A percentile compares a stretch with the other conserved stretches of the same genome.
These are phyloP conservation scores for Trichophyton verrucosum DNA, from an alignment of 2,329 filamentous ascomycete species.

Conservation along the genomic window DNA sequence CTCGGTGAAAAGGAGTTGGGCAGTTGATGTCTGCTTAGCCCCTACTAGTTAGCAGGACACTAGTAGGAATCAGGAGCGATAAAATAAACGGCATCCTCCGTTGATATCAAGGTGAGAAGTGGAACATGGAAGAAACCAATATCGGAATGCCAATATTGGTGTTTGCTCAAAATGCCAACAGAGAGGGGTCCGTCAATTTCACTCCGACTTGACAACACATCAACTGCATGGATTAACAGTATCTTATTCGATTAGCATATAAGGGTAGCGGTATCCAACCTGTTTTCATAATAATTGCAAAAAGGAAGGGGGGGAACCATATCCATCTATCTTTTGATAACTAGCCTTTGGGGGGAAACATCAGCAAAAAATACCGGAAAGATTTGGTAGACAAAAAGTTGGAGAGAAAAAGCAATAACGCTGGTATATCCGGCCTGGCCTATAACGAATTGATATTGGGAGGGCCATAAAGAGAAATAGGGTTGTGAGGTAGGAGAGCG, in stretches of 20 bases:
- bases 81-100: neutral
- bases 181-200: neutral
- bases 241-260: neutral
- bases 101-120: neutral
- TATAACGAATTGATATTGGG: neutral
- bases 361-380: neutral
- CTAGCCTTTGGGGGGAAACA: neutral
- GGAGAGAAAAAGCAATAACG: neutral
- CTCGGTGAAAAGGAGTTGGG: neutral
- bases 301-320: neutral
- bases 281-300: neutral
- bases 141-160: neutral
- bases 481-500: neutral
- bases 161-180: neutral
- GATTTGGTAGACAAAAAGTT: neutral
- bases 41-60: neutral
- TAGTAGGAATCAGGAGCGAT: neutral
- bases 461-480: neutral
- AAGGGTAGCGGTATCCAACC: neutral
- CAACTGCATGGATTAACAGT: neutral
- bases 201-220: neutral
- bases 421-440: neutral
- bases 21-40: neutral
- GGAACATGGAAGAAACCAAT: neutral
- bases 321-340: slow-evolving; percentile 1